Percentiles rank a stretch among this genome's conserved stretches.
Conservation (phyloP, 331 rosid species). For the Spiraea crenata region DNA sequence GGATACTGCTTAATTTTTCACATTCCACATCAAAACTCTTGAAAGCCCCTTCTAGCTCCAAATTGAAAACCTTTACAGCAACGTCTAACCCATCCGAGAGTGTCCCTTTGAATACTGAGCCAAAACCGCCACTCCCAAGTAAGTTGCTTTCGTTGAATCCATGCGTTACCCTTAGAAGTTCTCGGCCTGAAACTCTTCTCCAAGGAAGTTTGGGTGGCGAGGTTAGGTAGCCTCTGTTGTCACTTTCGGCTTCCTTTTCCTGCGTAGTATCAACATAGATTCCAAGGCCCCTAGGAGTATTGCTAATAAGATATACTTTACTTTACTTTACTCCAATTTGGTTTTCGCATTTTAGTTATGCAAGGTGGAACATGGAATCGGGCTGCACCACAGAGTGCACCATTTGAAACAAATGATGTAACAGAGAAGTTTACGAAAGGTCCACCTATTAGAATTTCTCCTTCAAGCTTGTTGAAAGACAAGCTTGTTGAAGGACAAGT, state of each 20-base stretch:
- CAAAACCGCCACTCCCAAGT: slow-evolving; percentile 26
- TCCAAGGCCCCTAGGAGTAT: not conserved
- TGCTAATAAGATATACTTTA: not conserved
- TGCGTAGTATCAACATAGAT: not conserved
- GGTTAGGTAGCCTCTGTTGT: not conserved
- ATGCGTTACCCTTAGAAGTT: slow-evolving; percentile 34
- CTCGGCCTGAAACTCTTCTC: slow-evolving; percentile 30
- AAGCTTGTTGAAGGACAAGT: too few species aligned
- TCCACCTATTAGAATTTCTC: slow-evolving; percentile 40
- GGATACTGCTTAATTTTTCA: slow-evolving; percentile 30
- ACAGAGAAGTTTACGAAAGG: slow-evolving; percentile 26
- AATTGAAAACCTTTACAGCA: slow-evolving; percentile 37
- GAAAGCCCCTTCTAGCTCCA: slow-evolving; percentile 15
- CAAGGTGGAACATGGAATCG: slow-evolving; percentile 31
- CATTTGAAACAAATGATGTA: slow-evolving; percentile 37
- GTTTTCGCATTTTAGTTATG: not conserved
- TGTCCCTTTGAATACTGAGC: slow-evolving; percentile 28
- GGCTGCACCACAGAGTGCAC: slow-evolving; percentile 38
- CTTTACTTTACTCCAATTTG: not conserved
- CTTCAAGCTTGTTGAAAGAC: slow-evolving; percentile 35
- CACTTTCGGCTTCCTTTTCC: not conserved
- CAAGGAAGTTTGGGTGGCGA: slow-evolving; percentile 6
- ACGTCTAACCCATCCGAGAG: slow-evolving; percentile 26
- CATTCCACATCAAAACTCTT: slow-evolving; percentile 39
- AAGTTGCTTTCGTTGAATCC: slow-evolving; percentile 28